A percentile compares a stretch with the other conserved stretches of the same genome.
Evolutionary conservation across 768 basidiomycete genomes (phyloP).

Genomic region (Trametes gibbosa): DNA sequence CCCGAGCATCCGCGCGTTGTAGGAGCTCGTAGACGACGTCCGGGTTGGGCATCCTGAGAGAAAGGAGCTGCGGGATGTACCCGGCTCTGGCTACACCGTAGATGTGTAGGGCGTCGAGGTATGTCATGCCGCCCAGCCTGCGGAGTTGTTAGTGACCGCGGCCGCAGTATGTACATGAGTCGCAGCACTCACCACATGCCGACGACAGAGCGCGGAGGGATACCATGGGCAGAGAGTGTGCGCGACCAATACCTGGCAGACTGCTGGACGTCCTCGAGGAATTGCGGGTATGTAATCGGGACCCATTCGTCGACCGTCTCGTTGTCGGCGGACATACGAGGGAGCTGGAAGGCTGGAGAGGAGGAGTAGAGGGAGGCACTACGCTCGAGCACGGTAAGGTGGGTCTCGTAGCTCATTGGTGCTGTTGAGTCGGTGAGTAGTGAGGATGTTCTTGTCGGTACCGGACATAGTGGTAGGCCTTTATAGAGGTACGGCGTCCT

Average conservation of each 20-base stretch:
- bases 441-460: conserved; percentile 2
- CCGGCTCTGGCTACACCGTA: conserved; percentile 72
- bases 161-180: background rate
- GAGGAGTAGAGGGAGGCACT: conserved; percentile 46
- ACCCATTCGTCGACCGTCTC: conserved; percentile 49
- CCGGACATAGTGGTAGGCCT: background rate
- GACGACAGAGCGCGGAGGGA: conserved; percentile 54
- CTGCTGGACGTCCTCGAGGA: conserved; percentile 58
- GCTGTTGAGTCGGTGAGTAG: background rate
- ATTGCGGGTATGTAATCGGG: conserved; percentile 58
- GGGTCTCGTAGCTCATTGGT: conserved; percentile 36
- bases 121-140: conserved; percentile 71
- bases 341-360: conserved; percentile 55
- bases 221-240: conserved; percentile 39
- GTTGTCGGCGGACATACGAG: conserved; percentile 41
- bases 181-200: conserved; percentile 60
- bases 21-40: conserved; percentile 66
- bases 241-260: conserved; percentile 60
- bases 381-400: conserved; percentile 58
- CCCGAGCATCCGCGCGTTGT: conserved; percentile 52
- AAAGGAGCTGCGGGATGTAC: conserved; percentile 72
- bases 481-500: conserved; percentile 5
- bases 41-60: conserved; percentile 67
- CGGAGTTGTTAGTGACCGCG: background rate
- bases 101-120: conserved; percentile 65